Evolutionary conservation across 108 stramenopile species (phyloP).

Genomic region (Cylindrotheca fusiformis): DNA sequence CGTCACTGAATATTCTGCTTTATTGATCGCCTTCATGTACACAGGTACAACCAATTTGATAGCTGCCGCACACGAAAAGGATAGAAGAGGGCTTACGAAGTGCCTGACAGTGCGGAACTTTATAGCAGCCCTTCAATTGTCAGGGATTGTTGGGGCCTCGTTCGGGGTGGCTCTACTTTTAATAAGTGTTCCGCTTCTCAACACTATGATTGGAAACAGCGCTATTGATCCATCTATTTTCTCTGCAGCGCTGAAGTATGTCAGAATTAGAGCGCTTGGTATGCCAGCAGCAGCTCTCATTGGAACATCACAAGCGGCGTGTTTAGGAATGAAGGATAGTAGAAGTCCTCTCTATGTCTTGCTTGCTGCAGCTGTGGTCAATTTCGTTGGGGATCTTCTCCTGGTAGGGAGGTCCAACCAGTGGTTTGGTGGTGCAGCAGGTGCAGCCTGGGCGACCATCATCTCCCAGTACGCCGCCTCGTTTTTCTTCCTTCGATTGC

Average conservation of each 20-base stretch:
- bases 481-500: slow-evolving; percentile 67
- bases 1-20: slow-evolving; percentile 75
- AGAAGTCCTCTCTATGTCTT: slow-evolving; percentile 72
- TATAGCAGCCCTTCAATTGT: slow-evolving; percentile 63
- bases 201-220: slow-evolving; percentile 74
- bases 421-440: slow-evolving; percentile 76
- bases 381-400: slow-evolving; percentile 68
- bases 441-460: slow-evolving; percentile 89
- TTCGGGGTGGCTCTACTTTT: slow-evolving; percentile 51
- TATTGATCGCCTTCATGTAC: slow-evolving; percentile 82
- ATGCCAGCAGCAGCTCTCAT: slow-evolving; percentile 83
- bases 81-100: slow-evolving; percentile 26
- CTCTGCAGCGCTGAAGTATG: slow-evolving; percentile 71
- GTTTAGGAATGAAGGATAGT: slow-evolving; percentile 66
- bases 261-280: slow-evolving; percentile 77
- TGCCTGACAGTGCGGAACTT: slow-evolving; percentile 42
- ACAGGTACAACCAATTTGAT: slow-evolving; percentile 83
- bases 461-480: slow-evolving; percentile 78
- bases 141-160: slow-evolving; percentile 55
- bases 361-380: slow-evolving; percentile 74
- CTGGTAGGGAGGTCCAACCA: slow-evolving; percentile 55
- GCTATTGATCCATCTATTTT: slow-evolving; percentile 62
- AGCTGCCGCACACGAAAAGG: slow-evolving; percentile 60
- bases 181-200: slow-evolving; percentile 38
- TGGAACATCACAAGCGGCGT: slow-evolving; percentile 75